Base-by-base conservation (phyloP, 2,329 filamentous ascomycete genomes). In the Alternaria burnsii region DNA sequence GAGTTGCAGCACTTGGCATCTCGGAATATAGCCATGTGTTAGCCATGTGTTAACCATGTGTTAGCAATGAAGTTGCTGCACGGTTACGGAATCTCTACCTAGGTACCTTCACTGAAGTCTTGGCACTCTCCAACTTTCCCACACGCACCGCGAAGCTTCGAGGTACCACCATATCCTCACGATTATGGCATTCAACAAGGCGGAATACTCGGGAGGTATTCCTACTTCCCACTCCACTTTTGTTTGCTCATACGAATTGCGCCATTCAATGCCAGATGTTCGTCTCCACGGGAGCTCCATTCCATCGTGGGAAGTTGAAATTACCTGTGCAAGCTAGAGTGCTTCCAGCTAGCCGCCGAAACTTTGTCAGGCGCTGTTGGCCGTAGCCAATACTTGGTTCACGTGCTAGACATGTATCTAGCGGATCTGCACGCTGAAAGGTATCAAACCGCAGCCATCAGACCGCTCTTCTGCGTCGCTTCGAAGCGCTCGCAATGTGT, bases 311-410 rank as follows among this genome's bases (percentile, higher is more conserved):
- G 65, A 63, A 57, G 65, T 66, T 32, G 41, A 62, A 59, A 62
- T 64, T 66, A 60, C 62, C 53, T 60, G 59, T 59, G 52, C 48
- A 52, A 34, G 42, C 65, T 66, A 66, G 18, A 18, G 47, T 52
- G 8, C n/a, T 54, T 57, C 14, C 26, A 58, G 65, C 48, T 68
- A 68, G 65, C 28, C 50, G 54, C 61, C 63, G 63, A 61, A 52
- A 58, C 43, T 24, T 30, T 51, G 40, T 48, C 51, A 52, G 48
- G 62, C 56, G 50, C 50, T 16, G 26, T 40, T 36, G 22, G 26
- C 55, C 41, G 36, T 40, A 28, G 41, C 63, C 65, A 66, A 66
- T 62, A 26, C 52, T 34, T 16, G 24, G 5, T 52, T 64, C 63
- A 66, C 65, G 56, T 64, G 63, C 58, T 36, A 52, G 50, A n/a